Evolutionary conservation across 2,329 filamentous ascomycete genomes (phyloP), one percentile per base, ranked within the genome.

Genomic region (Aspergillus sclerotialis): DNA sequence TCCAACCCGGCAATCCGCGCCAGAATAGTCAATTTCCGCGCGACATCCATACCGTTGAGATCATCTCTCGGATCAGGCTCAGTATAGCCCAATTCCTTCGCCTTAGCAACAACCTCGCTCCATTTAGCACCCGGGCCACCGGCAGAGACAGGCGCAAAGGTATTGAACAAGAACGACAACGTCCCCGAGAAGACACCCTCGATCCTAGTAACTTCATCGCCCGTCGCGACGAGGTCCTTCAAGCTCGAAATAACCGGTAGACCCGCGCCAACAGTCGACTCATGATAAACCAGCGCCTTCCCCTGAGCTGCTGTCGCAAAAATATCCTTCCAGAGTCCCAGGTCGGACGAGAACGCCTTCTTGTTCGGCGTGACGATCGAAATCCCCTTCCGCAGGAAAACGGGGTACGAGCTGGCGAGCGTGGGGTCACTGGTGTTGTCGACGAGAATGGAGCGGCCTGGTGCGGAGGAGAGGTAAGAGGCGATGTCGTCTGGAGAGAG

Each of bases 151-250:
- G 92, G 92, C 31, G 89, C 87, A 61, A 96, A 98, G 14, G 80
- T 89, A 72, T 96, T 96, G 78, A 98, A 96, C 26, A 98, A 73
- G 73, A 95, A 98, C 25, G 85, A 93, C 79, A 98, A 90, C 36
- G 92, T 98, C 44, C 92, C 92, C 42, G 86, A 94, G 68, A 98
- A 96, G 33, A 98, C 89, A 46, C 92, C 92, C 67, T 96, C 90
- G 49, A 98, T 93, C 66, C 82, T 89, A 35, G 77, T 87, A 4
- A 98, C 82, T 58, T 86, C 74, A 57, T 98, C 92, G 27, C 92
- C 92, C 1, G 92, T 98, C 43, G 89, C 83, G 15, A 95, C 77
- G n/a, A 98, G 75, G 52, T 98, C 92, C 56, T 88, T 89, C 44
- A 98, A 69, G 0, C 92, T 95, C 26, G 86, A 94, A 50, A 98